Evolutionary conservation across 306 rosid genomes (phyloP).

Genomic region (Coriaria nepalensis): DNA sequence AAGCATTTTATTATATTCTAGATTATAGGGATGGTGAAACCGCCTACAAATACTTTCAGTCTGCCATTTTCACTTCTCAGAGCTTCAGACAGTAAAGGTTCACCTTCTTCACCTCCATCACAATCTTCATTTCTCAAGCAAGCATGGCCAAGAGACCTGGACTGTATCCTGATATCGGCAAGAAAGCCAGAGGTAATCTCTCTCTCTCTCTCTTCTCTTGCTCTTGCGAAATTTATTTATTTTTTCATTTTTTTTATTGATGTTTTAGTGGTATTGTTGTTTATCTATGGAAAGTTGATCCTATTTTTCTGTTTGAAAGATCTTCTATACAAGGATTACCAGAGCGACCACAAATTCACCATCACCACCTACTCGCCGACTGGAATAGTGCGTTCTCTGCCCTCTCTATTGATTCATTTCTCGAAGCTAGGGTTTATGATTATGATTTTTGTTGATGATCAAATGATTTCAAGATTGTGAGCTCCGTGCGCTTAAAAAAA

Average conservation of each 20-base stretch:
- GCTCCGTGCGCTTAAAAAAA: too few relatives aligned
- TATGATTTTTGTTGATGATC: too few relatives aligned
- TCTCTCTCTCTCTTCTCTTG: neutral
- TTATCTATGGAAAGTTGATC: too few relatives aligned
- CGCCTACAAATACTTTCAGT: too few relatives aligned
- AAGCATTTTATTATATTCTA: too few relatives aligned
- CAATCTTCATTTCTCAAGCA: slow-evolving; percentile 13
- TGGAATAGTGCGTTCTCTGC: slow-evolving; percentile 40
- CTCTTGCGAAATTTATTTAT: neutral
- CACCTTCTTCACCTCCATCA: neutral
- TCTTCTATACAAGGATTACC: slow-evolving; percentile 73
- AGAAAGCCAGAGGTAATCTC: slow-evolving; percentile 54
- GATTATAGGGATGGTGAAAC: too few relatives aligned
- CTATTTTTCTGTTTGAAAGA: slow-evolving; percentile 15
- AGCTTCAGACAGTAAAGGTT: neutral
- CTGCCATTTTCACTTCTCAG: slow-evolving; percentile 7
- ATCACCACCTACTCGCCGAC: slow-evolving; percentile 69
- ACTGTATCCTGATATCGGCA: slow-evolving; percentile 73
- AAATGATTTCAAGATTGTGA: too few relatives aligned
- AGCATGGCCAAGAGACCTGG: slow-evolving; percentile 74
- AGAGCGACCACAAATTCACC: slow-evolving; percentile 69
- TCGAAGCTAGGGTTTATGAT: slow-evolving; percentile 2
- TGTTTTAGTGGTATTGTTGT: neutral
- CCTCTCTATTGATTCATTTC: neutral
- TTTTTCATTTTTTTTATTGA: neutral